Base-by-base conservation (phyloP, 1,284 basidiomycete genomes). In the Rhizoctonia solani region DNA sequence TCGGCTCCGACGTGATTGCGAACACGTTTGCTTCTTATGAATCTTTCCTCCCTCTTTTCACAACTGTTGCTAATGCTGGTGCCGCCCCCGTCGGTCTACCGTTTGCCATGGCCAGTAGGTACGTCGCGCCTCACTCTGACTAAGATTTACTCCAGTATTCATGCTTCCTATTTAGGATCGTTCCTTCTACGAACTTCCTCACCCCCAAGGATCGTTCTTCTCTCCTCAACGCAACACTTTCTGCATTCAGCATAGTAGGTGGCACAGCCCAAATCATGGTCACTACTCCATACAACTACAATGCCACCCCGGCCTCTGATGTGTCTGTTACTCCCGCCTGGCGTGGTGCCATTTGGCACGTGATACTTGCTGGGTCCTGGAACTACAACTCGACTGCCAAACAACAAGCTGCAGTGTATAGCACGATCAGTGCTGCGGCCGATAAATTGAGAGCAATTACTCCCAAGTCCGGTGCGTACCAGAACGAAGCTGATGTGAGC, bases 381-480 rank as follows among this genome's bases (percentile, higher is more conserved):
- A 47, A 47, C 23, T 61, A 32, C 14, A 30, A 61, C n/a, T 61
- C 44, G 46, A 61, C 44, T 19, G 27, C 46, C 25, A 47, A 61
- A 1, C 58, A 50, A 23, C 44, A 50, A 23, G 30, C 44, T 16
- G 46, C 30, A 32, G 46, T 53, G 42, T 67, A 59, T 34, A 58
- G 65, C 29, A 53, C 54, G 1, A 54, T 69, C 16, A 56, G 63
- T 14, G 49, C 54, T 25, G 68, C 68, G 13, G 32, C 41, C 4
- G 58, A 69, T 25, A 52, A 42, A 47, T 46, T 69, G 37, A 50
- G 68, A 16, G 56, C 41, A 11, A 25, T 69, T 27, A 69, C 68
- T 19, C 68, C 68, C 19, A 54, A 39, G 4, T 50, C 49, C 5
- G 68, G 68, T 1, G 55, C 61, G 14, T 69, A 69, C 37, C 65